Evolutionary conservation across 257 asterid genomes (phyloP).

Genomic region (Forsythia suspensa): DNA sequence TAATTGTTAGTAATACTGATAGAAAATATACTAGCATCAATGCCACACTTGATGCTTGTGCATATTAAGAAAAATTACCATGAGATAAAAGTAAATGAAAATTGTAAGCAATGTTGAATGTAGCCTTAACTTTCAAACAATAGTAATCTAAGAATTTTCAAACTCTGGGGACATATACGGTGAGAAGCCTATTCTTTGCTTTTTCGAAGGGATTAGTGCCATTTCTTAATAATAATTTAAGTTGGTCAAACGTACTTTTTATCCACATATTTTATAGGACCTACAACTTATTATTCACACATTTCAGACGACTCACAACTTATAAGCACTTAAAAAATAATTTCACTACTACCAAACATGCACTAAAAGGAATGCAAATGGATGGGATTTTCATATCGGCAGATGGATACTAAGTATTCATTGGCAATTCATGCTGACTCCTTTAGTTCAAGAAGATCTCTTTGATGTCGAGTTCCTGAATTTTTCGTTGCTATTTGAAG

Average conservation of each 20-base stretch:
- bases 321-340: too few species aligned
- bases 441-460: not conserved
- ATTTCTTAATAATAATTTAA: too few species aligned
- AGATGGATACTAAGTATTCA: not conserved
- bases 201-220: not conserved
- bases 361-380: not conserved
- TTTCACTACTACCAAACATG: too few species aligned
- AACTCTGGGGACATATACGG: not conserved
- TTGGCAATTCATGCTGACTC: not conserved
- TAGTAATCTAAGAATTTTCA: not conserved
- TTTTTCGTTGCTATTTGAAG: not conserved
- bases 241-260: too few species aligned
- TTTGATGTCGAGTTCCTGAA: not conserved
- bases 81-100: not conserved
- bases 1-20: not conserved
- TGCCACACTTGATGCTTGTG: not conserved
- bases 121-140: not conserved
- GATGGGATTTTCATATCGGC: not conserved
- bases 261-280: too few species aligned
- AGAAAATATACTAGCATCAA: not conserved
- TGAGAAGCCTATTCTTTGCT: not conserved
- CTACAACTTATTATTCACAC: too few species aligned
- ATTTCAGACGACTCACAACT: too few species aligned
- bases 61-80: not conserved
- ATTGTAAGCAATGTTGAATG: not conserved